Percentiles rank a stretch among this genome's conserved stretches.
phyloP scores from a whole-genome alignment of 2,329 filamentous ascomycete genomes.

The Calonectria hawksworthii region DNA sequence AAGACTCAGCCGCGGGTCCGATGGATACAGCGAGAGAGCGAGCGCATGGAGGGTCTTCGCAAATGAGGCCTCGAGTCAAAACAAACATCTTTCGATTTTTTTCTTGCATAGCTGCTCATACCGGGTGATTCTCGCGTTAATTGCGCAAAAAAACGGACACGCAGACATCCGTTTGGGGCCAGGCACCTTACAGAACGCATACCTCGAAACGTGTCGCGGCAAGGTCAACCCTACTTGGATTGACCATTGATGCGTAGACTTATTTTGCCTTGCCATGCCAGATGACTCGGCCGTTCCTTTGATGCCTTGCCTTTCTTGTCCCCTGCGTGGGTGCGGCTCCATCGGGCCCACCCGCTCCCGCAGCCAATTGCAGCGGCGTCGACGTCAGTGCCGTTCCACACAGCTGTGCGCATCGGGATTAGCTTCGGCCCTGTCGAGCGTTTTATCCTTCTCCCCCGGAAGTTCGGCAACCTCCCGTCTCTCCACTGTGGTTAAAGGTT shows the following conservation, averaged over 20 bases:
- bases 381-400: background rate
- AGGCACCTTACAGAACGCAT: background rate
- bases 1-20: background rate
- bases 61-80: background rate
- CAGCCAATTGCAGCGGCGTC: background rate
- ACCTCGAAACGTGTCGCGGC: background rate
- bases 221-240: background rate
- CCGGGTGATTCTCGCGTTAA: background rate
- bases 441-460: conserved; percentile 7
- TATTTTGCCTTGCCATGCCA: too few species aligned
- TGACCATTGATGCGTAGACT: background rate
- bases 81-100: background rate
- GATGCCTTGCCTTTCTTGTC: too few species aligned
- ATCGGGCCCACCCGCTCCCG: background rate
- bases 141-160: background rate
- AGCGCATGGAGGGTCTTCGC: background rate
- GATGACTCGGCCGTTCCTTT: background rate
- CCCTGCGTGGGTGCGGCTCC: too few species aligned
- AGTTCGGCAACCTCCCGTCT: conserved; percentile 14
- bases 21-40: background rate
- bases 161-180: background rate
- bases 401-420: background rate
- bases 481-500: conserved; percentile 29
- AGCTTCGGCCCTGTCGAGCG: conserved; percentile 1
- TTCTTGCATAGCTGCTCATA: background rate